Evolutionary conservation across 176 grass and related monocot species (phyloP), one percentile per base, ranked within the genome.

Genomic region (Ensete ventricosum): DNA sequence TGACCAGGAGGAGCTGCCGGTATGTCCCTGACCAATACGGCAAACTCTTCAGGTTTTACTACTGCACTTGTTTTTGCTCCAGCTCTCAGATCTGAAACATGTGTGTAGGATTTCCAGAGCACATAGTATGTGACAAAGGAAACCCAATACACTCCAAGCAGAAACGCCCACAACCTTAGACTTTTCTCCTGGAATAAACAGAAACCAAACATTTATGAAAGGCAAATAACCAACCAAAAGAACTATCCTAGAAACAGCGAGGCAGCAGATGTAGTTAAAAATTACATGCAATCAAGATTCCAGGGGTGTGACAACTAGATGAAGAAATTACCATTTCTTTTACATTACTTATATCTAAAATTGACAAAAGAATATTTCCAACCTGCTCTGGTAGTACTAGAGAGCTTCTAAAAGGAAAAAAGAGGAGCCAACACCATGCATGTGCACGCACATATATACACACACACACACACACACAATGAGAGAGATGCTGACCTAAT

Each of bases 31-130:
- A 91, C 88, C 67, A 99, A 81, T 76, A 99, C 70, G 0, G 91
- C 63, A 75, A 94, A 94, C 85, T 91, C 82, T 86, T 99, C 91
- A 24, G 91, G 91, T 83, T 84, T 99, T 68, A 85, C 76, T 71
- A 82, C 83, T 49, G 76, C 52, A 21, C 70, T 86, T 50, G 88
- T 86, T 78, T 86, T 91, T 74, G 91, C 86, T 48, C 78, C 53
- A 9, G 88, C 95, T 76, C 95, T 84, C 74, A 99, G 62, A 79
- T 94, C 69, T 0, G 86, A 89, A 20, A 99, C 95, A 79, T 88
- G 91, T 57, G 80, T 94, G 86, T 99, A 99, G 64, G 95, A 85
- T 84, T 65, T 94, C 91, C 95, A 99, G 11, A 99, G 83, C 22
- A 99, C 9, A 16, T 87, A 94, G 79, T 91, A 94, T 16, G 91